These are phyloP conservation scores for Fusarium bactridioides DNA, from an alignment of 2,329 filamentous ascomycete genomes.

Conservation along the genomic window DNA sequence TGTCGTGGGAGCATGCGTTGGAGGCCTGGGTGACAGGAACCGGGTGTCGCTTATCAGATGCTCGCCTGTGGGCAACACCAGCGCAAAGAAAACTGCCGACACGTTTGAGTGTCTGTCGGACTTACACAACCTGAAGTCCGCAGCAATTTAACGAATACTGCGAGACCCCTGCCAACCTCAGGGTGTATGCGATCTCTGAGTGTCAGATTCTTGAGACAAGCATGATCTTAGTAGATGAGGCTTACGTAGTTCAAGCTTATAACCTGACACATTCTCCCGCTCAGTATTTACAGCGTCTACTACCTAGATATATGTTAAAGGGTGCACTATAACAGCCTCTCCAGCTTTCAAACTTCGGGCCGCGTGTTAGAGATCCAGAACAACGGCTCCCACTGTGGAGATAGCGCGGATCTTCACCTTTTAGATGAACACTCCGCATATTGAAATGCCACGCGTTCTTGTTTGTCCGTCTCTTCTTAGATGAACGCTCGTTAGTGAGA, in stretches of 20 bases:
- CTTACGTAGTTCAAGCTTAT: neutral
- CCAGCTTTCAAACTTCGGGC: neutral
- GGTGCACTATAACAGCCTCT: neutral
- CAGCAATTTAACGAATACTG: neutral
- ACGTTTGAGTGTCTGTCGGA: neutral
- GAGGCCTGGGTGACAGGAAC: neutral
- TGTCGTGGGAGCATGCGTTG: neutral
- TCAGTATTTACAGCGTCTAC: neutral
- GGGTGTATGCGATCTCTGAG: neutral
- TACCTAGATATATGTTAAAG: neutral
- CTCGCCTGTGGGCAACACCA: neutral
- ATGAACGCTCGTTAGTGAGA: neutral
- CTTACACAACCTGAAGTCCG: neutral
- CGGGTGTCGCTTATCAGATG: neutral
- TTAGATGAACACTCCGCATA: neutral
- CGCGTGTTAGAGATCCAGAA: slow-evolving; percentile 7
- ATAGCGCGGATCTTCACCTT: slow-evolving; percentile 2
- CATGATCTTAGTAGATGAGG: neutral
- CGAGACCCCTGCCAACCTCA: neutral
- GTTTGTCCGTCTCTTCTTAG: neutral
- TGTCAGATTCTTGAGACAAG: neutral
- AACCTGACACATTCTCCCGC: neutral
- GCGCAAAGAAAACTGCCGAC: neutral
- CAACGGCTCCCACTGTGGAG: neutral
- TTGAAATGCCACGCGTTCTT: slow-evolving; percentile 14